These are phyloP conservation scores for Trypanosoma cruzi DNA, from an alignment of 208 protist genomes.

Conservation along the genomic window DNA sequence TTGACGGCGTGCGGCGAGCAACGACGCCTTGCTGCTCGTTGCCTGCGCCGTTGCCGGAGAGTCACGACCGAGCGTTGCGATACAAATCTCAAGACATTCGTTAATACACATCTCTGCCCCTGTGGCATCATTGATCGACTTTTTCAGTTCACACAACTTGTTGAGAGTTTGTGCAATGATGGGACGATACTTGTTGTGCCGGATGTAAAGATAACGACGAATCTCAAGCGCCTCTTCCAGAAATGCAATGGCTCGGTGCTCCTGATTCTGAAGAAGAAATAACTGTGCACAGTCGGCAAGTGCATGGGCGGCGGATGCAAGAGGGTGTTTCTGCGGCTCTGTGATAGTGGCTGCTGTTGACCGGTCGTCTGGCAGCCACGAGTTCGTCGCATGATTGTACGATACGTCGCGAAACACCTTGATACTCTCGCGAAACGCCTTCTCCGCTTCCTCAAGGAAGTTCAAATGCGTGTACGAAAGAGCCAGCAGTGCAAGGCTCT, in stretches of 20 bases:
- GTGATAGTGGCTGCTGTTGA: conserved; percentile 27
- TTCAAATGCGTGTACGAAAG: conserved; percentile 84
- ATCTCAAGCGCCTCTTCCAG: conserved; percentile 90
- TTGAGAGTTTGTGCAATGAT: conserved; percentile 93
- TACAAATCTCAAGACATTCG: conserved; percentile 86
- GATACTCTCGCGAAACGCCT: conserved; percentile 91
- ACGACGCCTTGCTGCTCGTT: conserved; percentile 81
- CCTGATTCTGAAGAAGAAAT: conserved; percentile 69
- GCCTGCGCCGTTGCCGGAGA: conserved; percentile 84
- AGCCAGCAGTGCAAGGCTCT: conserved; percentile 83
- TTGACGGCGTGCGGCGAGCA: conserved; percentile 76
- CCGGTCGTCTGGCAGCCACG: conserved; percentile 71
- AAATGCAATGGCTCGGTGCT: conserved; percentile 78
- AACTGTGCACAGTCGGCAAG: conserved; percentile 86
- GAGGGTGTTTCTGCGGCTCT: conserved; percentile 81
- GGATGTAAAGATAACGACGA: conserved; percentile 79
- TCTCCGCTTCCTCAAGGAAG: conserved; percentile 89
- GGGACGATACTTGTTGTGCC: conserved; percentile 79
- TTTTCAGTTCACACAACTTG: conserved; percentile 89
- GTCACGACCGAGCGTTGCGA: conserved; percentile 80
- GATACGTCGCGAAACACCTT: conserved; percentile 75
- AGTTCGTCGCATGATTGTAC: conserved; percentile 82
- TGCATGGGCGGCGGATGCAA: conserved; percentile 81
- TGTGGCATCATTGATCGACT: conserved; percentile 71
- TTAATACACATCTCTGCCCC: conserved; percentile 90